Base-by-base conservation (phyloP, 805 yeast genomes). In the Myxozyma nipponensis region DNA sequence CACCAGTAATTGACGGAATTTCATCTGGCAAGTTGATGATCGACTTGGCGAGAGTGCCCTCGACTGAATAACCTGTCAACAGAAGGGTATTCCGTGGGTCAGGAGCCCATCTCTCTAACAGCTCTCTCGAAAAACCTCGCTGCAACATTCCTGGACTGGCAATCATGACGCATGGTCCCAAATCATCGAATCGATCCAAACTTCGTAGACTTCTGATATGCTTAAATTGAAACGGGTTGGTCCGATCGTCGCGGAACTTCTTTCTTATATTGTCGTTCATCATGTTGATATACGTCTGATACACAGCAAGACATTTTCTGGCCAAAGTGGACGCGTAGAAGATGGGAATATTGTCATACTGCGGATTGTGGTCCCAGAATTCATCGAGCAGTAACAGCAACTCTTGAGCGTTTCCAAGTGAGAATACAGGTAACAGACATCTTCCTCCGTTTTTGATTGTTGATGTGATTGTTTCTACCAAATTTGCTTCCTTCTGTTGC, bases 381-480 rank as follows among this genome's bases (percentile, higher is more conserved):
- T 93, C 98, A 64, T 93, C 98, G 43, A 93, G 72, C 50, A 93
- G 87, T 47, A 93, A 73, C 63, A 93, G 73, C 35, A 93, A 74
- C 65, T 93, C 99, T 65, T 93, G 99, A 0, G 98, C 97, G 59
- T 95, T 82, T 30, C 99, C 99, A 28, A 93, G 75, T 0, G 98
- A 97, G 69, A 93, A 93, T 2, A 90, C 96, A 0, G 99, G 99
- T 64, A 93, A 69, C 44, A 93, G 70, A 17, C 91, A 90, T 50
- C 96, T 76, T 1, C 99, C 99, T 37, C 97, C 98, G 60, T 85
- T 86, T 24, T 76, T 70, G 4, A 93, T 71, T 0, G 97, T 88
- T 0, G 86, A 77, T 62, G 93, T 97, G 21, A 93, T 86, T 34
- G 88, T 69, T 42, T 82, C 82, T 5, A 95, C 86, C 54, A 93